Conservation (phyloP, 1,139 yeast genomes). For the Geotrichum aggregatum region DNA sequence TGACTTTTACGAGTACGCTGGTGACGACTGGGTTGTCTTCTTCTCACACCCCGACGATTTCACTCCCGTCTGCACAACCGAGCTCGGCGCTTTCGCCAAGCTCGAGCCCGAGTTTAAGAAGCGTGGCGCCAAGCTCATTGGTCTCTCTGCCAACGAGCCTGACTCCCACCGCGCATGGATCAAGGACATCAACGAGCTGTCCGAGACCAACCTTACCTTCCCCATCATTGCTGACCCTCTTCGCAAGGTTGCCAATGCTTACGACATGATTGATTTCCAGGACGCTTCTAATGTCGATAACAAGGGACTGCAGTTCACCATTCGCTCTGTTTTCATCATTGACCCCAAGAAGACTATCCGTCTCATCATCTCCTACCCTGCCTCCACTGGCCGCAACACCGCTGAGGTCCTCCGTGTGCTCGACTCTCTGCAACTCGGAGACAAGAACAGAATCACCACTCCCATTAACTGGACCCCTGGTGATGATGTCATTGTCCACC, state of each 20-base stretch:
- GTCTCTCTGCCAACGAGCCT: slow-evolving; percentile 69
- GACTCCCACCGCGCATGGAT: slow-evolving; percentile 76
- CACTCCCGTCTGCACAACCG: slow-evolving; percentile 89
- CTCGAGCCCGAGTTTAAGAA: slow-evolving; percentile 76
- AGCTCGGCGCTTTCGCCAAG: slow-evolving; percentile 81
- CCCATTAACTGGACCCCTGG: slow-evolving; percentile 88
- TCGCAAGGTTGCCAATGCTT: slow-evolving; percentile 62
- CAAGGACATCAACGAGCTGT: slow-evolving; percentile 74
- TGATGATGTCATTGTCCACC: slow-evolving; percentile 80
- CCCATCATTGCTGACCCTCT: slow-evolving; percentile 78
- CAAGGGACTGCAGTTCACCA: slow-evolving; percentile 62
- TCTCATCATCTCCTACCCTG: slow-evolving; percentile 72
- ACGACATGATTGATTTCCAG: slow-evolving; percentile 75
- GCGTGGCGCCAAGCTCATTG: slow-evolving; percentile 72
- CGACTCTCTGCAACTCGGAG: slow-evolving; percentile 75
- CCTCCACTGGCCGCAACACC: slow-evolving; percentile 82
- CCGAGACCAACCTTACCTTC: slow-evolving; percentile 61
- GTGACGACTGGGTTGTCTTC: slow-evolving; percentile 71
- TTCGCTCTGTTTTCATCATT: slow-evolving; percentile 77
- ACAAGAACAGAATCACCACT: slow-evolving; percentile 66
- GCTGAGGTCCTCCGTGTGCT: slow-evolving; percentile 80
- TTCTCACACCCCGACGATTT: slow-evolving; percentile 86
- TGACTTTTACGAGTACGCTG: slow-evolving; percentile 71
- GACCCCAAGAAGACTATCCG: slow-evolving; percentile 75
- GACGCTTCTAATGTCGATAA: slow-evolving; percentile 57